These are phyloP conservation scores for Claviceps sp. DNA, from an alignment of 2,329 filamentous ascomycete genomes.

Conservation along the genomic window DNA sequence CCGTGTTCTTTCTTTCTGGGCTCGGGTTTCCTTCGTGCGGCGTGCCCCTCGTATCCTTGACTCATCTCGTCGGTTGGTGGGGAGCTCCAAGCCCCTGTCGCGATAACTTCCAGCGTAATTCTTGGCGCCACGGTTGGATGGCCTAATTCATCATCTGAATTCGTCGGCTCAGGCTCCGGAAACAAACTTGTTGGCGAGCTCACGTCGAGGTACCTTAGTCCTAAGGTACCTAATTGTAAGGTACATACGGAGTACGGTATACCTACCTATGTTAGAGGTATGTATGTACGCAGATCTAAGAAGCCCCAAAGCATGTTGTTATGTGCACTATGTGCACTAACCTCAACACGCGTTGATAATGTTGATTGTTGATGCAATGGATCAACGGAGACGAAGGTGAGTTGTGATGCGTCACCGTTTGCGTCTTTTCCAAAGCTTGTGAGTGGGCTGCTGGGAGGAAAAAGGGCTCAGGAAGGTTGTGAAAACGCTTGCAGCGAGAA, in stretches of 20 bases:
- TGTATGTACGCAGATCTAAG: not conserved
- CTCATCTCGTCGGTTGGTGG: not conserved
- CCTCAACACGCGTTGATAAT: too few species aligned
- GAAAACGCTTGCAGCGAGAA: too few species aligned
- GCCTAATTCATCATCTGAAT: not conserved
- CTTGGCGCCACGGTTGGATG: not conserved
- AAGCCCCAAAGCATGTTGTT: slow-evolving; percentile 8
- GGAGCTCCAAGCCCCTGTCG: not conserved
- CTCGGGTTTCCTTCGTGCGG: too few species aligned
- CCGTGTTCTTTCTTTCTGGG: too few species aligned
- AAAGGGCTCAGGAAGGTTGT: not conserved
- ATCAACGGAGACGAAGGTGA: not conserved
- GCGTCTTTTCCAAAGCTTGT: not conserved
- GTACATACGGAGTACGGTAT: too few species aligned
- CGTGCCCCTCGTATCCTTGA: not conserved
- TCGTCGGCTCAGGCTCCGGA: not conserved
- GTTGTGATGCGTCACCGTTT: slow-evolving; percentile 2
- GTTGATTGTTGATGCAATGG: too few species aligned
- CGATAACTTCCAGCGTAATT: not conserved
- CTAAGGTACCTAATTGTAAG: too few species aligned
- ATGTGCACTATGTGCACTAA: slow-evolving; percentile 1
- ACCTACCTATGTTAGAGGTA: too few species aligned
- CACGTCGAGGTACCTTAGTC: not conserved
- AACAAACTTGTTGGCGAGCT: not conserved
- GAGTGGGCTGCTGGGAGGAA: not conserved